Conservation (phyloP, 768 basidiomycete genomes). For the Nidula microcarpa region DNA sequence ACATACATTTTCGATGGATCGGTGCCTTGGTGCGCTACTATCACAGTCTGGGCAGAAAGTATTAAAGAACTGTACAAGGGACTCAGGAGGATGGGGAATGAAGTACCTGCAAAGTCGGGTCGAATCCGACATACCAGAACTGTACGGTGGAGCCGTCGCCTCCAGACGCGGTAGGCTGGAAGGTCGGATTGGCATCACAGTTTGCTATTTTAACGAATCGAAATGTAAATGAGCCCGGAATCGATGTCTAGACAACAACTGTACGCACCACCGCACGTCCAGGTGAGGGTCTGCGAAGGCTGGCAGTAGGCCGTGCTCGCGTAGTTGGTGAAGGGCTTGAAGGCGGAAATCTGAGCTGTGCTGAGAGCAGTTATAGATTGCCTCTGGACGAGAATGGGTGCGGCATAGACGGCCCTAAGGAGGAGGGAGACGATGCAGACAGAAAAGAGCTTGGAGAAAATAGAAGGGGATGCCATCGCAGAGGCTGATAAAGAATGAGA, state of each 20-base stretch:
- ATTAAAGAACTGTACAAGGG: not conserved
- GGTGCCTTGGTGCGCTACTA: constrained; percentile 12
- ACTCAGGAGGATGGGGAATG: not conserved
- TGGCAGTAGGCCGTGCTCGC: constrained; percentile 51
- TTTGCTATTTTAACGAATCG: constrained; percentile 22
- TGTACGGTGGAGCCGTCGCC: constrained; percentile 39
- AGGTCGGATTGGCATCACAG: constrained; percentile 43
- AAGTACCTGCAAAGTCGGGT: too few relatives aligned
- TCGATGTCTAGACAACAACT: not conserved
- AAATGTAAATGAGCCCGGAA: not conserved
- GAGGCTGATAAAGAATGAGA: too few relatives aligned
- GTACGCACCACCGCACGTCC: constrained; percentile 45
- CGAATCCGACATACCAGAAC: constrained; percentile 37
- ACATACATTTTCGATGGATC: constrained; percentile 29
- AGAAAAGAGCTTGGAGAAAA: too few relatives aligned
- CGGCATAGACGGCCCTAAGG: not conserved
- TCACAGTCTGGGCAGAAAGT: constrained; percentile 4
- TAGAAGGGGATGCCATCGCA: too few relatives aligned
- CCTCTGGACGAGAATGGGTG: constrained; percentile 3
- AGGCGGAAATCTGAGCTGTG: constrained; percentile 35
- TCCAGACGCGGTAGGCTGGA: constrained; percentile 46
- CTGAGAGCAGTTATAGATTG: constrained; percentile 36
- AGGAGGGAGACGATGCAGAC: too few relatives aligned
- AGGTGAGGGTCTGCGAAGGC: constrained; percentile 35
- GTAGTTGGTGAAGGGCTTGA: constrained; percentile 45